These are phyloP conservation scores for Schizochytrium sp. DNA, from an alignment of 108 stramenopile genomes.

Conservation along the genomic window DNA sequence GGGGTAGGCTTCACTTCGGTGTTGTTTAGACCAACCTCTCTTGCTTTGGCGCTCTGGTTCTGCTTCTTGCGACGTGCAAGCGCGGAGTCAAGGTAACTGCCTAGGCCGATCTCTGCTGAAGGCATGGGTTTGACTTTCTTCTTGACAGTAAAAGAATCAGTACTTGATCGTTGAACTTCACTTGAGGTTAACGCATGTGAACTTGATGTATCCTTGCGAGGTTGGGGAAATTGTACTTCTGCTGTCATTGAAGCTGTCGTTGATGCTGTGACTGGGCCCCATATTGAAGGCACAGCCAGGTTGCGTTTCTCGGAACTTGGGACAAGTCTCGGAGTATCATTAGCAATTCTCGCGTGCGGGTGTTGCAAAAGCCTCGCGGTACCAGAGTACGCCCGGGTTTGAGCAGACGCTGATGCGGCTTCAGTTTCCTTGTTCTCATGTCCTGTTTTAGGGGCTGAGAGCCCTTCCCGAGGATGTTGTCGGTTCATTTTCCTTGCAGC, in stretches of 20 bases:
- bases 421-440: background rate
- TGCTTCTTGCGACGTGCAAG: background rate
- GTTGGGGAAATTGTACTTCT: background rate
- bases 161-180: background rate
- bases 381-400: constrained; percentile 6
- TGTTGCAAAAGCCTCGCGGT: constrained; percentile 30
- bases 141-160: background rate
- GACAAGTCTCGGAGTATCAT: background rate
- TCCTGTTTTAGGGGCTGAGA: background rate
- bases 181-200: background rate
- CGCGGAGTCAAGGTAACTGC: constrained; percentile 2
- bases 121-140: background rate
- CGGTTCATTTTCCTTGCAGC: too few relatives aligned
- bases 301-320: background rate
- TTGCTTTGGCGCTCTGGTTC: background rate
- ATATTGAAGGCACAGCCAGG: background rate
- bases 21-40: background rate
- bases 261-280: background rate
- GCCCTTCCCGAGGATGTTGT: background rate
- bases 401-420: background rate
- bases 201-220: too few relatives aligned
- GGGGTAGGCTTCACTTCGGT: background rate
- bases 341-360: background rate
- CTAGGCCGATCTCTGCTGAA: background rate
- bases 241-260: background rate